Conservation (phyloP, 495 filamentous ascomycete species). For the Collariella sp. region DNA sequence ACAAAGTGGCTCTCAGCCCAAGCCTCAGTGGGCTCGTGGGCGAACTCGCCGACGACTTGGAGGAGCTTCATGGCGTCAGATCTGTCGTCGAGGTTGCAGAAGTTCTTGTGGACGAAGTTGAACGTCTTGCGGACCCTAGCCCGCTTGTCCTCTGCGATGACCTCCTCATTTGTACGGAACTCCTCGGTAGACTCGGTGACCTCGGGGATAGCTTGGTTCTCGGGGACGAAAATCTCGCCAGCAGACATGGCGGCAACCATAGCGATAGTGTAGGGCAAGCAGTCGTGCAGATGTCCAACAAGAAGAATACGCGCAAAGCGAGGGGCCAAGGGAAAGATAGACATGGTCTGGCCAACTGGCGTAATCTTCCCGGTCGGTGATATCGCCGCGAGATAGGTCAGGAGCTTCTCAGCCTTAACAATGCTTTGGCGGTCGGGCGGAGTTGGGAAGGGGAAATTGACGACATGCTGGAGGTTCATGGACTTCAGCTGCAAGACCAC, state of each 20-base stretch:
- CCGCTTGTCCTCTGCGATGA: constrained; percentile 57
- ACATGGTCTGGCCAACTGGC: constrained; percentile 66
- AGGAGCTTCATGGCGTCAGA: constrained; percentile 88
- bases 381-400: constrained; percentile 64
- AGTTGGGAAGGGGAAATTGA: constrained; percentile 97
- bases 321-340: constrained; percentile 80
- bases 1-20: constrained; percentile 82
- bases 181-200: constrained; percentile 33
- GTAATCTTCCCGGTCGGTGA: constrained; percentile 65
- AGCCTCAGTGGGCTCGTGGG: constrained; percentile 51
- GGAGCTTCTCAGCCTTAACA: constrained; percentile 74
- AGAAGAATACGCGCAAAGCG: constrained; percentile 85
- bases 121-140: constrained; percentile 60
- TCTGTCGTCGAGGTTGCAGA: constrained; percentile 70
- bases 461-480: constrained; percentile 84
- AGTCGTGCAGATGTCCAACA: constrained; percentile 74
- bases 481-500: constrained; percentile 92
- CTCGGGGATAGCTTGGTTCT: constrained; percentile 62
- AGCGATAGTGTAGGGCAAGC: constrained; percentile 79
- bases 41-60: constrained; percentile 78
- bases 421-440: constrained; percentile 74
- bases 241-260: constrained; percentile 84
- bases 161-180: constrained; percentile 56
- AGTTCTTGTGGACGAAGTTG: constrained; percentile 64
- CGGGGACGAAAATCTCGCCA: constrained; percentile 77